These are phyloP conservation scores for Rusavskia elegans DNA, from an alignment of 495 filamentous ascomycete genomes.

Conservation along the genomic window DNA sequence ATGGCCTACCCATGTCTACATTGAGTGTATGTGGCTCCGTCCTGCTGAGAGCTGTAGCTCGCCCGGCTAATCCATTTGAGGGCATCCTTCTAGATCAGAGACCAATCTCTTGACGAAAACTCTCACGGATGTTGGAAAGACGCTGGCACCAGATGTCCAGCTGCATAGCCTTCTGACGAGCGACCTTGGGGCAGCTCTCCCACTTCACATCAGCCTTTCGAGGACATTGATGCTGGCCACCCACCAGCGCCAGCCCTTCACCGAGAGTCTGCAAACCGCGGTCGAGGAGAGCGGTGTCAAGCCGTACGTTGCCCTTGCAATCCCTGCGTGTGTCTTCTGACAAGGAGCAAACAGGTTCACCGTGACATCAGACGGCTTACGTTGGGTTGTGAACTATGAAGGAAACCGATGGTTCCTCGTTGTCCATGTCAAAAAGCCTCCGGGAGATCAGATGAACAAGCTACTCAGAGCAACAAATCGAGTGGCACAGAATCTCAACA, in stretches of 20 bases:
- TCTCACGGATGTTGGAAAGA: conserved; percentile 4
- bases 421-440: conserved; percentile 34
- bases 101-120: conserved; percentile 33
- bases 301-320: conserved; percentile 22
- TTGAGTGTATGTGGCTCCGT: conserved; percentile 60
- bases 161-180: conserved; percentile 51
- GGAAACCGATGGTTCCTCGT: conserved; percentile 79
- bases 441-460: conserved; percentile 39
- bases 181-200: conserved; percentile 61
- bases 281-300: conserved; percentile 26
- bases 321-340: background rate
- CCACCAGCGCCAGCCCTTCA: conserved; percentile 46
- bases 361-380: conserved; percentile 26
- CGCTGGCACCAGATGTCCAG: background rate
- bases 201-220: conserved; percentile 84
- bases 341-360: conserved; percentile 29
- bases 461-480: conserved; percentile 52
- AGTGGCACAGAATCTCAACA: conserved; percentile 38
- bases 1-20: conserved; percentile 85
- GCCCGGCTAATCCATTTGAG: conserved; percentile 32
- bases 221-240: conserved; percentile 52
- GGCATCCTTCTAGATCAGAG: conserved; percentile 49
- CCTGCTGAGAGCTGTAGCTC: background rate
- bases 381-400: conserved; percentile 62
- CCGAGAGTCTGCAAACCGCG: conserved; percentile 24